These are phyloP conservation scores for Astragalus glycyphyllos DNA, from an alignment of 306 rosid genomes.

Conservation along the genomic window DNA sequence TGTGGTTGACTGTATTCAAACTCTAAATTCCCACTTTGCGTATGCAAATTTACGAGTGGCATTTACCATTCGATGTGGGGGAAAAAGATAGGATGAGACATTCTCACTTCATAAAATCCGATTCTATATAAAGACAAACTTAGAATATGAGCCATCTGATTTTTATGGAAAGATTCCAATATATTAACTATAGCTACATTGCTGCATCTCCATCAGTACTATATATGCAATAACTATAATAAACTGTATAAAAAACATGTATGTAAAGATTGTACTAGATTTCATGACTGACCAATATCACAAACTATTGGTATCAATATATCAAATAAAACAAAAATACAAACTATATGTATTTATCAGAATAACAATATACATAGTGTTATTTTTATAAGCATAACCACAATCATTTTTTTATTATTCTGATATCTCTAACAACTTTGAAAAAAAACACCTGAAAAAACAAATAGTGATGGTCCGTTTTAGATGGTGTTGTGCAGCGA, in stretches of 20 bases:
- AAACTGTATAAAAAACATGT: not conserved
- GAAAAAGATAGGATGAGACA: too few relatives aligned
- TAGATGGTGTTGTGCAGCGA: not conserved
- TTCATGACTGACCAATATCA: constrained; percentile 24
- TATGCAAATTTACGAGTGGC: too few relatives aligned
- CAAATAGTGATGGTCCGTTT: constrained; percentile 38
- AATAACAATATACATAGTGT: constrained; percentile 43
- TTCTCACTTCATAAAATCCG: too few relatives aligned
- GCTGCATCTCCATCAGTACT: constrained; percentile 37
- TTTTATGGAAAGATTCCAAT: constrained; percentile 17
- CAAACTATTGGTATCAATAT: constrained; percentile 30
- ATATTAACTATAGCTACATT: constrained; percentile 34
- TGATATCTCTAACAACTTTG: constrained; percentile 25
- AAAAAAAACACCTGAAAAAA: not conserved
- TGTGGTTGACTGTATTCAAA: too few relatives aligned
- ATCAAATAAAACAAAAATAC: not conserved
- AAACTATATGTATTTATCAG: constrained; percentile 43
- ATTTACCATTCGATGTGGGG: too few relatives aligned
- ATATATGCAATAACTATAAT: constrained; percentile 15
- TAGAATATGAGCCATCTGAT: too few relatives aligned
- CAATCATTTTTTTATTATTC: constrained; percentile 37
- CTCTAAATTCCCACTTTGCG: too few relatives aligned
- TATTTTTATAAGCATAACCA: constrained; percentile 32
- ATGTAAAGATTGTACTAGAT: not conserved
- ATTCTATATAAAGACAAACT: too few relatives aligned